Base-by-base conservation (phyloP, 306 rosid genomes). In the Delonix regia region DNA sequence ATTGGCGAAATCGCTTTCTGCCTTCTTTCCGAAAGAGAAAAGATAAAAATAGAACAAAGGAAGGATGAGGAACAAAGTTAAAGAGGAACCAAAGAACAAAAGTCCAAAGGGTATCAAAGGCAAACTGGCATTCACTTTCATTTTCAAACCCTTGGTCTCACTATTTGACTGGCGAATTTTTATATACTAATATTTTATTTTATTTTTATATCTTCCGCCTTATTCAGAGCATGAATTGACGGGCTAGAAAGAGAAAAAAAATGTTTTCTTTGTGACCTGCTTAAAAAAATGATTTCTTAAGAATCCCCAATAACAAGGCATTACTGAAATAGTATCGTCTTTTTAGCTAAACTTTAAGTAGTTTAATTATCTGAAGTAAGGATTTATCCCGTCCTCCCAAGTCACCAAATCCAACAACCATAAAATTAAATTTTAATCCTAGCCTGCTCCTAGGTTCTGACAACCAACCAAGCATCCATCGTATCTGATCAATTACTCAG, bases 1-100 rank as follows among this genome's bases (percentile, higher is more conserved):
- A 88, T 85, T 84, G 56, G 80, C 85, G 91, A 85, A 44, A 74
- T 53, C 49, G 21, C 71, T 66, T 39, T 64, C 39, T 78, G 47
- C 52, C 33, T 27, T 19, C 71, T 78, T 78, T 67, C 19, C 56
- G 16, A 82, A 80, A 67, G 57, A 56, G 55, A 34, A 63, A 51
- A 51, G 15, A 5, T 27, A 7, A 33, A 21, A 44, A n/a, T 19
- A 24, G 47, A 51, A 2, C 16, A 74, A 21, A 57, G n/a, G 51
- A 38, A 34, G 19, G 34, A 1, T 13, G 13, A 9, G 24, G 62
- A 28, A 34, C 39, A 73, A 42, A 36, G 57, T 1, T 0, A 41
- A 33, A 9, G 42, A 42, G 8, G 66, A 21, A 57, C 36, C 3
- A 30, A 52, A 36, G 10, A 15, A 39, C 10, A 51, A 7, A 68